phyloP scores from a whole-genome alignment of 2,329 filamentous ascomycete species.

The Penicillium sp. region DNA sequence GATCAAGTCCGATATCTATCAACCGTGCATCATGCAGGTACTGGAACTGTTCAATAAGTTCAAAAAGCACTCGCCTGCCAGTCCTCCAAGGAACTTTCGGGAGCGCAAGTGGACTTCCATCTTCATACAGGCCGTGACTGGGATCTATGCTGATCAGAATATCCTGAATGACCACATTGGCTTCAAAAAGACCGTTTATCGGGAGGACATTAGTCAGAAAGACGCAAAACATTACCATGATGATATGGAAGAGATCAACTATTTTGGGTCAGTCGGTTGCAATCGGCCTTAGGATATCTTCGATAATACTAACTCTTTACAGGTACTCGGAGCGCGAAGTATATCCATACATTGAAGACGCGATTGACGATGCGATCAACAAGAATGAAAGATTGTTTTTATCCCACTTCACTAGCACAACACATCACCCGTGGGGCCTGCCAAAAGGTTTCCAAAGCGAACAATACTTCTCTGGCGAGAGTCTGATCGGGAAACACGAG shows the following conservation, averaged over 20 bases:
- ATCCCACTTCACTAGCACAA: constrained; percentile 39
- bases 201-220: constrained; percentile 34
- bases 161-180: constrained; percentile 41
- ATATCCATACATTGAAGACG: constrained; percentile 31
- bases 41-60: constrained; percentile 37
- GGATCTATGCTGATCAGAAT: constrained; percentile 34
- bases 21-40: constrained; percentile 40
- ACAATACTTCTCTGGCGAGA: constrained; percentile 30
- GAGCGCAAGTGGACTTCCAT: constrained; percentile 36
- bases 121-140: constrained; percentile 39
- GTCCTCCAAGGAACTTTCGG: constrained; percentile 16
- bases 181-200: constrained; percentile 37
- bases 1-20: constrained; percentile 33
- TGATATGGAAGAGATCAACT: constrained; percentile 43
- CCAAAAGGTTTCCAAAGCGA: constrained; percentile 36
- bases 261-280: constrained; percentile 45
- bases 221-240: constrained; percentile 39
- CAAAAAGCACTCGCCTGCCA: constrained; percentile 14
- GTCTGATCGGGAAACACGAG: constrained; percentile 32
- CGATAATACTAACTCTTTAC: background rate
- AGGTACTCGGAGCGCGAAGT: constrained; percentile 29
- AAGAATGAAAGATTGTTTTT: constrained; percentile 36
- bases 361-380: constrained; percentile 34
- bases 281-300: background rate
- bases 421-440: constrained; percentile 49